Evolutionary conservation across 2,329 filamentous ascomycete species (phyloP), one percentile per base, ranked within the genome.

Genomic region (Gnomoniopsis smithogilvyi): DNA sequence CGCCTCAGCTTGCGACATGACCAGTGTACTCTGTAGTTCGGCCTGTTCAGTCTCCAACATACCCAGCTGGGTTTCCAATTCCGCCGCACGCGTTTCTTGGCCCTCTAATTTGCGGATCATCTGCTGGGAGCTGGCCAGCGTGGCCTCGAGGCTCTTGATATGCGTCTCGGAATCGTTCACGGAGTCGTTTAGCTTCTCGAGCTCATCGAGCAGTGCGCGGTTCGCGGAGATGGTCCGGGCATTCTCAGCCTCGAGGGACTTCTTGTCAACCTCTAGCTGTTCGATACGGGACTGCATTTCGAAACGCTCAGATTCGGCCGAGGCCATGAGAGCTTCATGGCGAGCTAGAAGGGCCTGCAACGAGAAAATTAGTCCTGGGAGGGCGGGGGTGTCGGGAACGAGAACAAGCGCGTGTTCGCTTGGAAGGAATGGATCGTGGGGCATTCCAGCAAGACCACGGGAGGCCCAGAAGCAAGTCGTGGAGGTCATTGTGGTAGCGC

Each of bases 271-370:
- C 75, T 96, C 91, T 54, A 99, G 80, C 64, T 81, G 81, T 66
- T 90, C 87, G 70, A 97, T 92, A 62, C 84, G 90, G 50, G 78
- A 74, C 48, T 84, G 82, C 75, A 97, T 86, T 62, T 88, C 84
- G 62, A 81, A 78, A 62, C 93, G 90, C 72, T 97, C 92, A 66
- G 87, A 86, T 78, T 96, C 92, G 61, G 93, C 92, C 73, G 96
- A 92, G 66, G 88, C 88, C 82, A 97, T 94, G 75, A 96, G 97
- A 61, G 90, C 87, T 79, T 98, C 93, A 83, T 99, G 93, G 68
- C 94, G 89, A 64, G 89, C 86, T 46, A 99, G 85, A 58, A 99
- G 82, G 61, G 92, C 92, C 95, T 98, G 87, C 60, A 89, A 74
- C 56, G 83, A 78, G 75, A 85, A 90, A 55, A 86, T 96, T 76